These are phyloP conservation scores for Globisporangium yorkense DNA, from an alignment of 352 stramenopile genomes.

Conservation along the genomic window DNA sequence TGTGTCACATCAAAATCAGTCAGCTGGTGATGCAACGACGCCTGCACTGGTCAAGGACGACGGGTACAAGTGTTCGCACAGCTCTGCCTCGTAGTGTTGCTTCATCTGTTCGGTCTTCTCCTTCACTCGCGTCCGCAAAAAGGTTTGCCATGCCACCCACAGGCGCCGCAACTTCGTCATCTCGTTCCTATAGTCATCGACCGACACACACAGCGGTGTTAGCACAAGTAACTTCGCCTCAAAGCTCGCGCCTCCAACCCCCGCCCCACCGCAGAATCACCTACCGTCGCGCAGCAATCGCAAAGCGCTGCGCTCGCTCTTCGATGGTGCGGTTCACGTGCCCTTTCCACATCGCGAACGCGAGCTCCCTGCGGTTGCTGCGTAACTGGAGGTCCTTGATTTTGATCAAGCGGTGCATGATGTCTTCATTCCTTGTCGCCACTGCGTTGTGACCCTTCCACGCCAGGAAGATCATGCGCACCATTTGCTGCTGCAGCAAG, in stretches of 20 bases:
- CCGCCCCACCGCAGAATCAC: not conserved
- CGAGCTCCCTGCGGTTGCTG: conserved; percentile 30
- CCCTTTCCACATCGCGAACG: conserved; percentile 55
- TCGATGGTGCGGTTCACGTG: conserved; percentile 46
- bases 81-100: conserved; percentile 44
- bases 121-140: conserved; percentile 41
- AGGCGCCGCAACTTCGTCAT: conserved; percentile 31
- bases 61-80: conserved; percentile 22
- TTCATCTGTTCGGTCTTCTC: conserved; percentile 52
- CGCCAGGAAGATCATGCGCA: conserved; percentile 70
- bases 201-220: not conserved
- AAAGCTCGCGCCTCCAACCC: not conserved
- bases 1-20: conserved; percentile 6
- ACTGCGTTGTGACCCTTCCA: conserved; percentile 70
- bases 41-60: not conserved
- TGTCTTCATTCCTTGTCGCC: conserved; percentile 32
- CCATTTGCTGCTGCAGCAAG: conserved; percentile 47
- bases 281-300: conserved; percentile 44
- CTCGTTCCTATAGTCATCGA: conserved; percentile 32
- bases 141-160: conserved; percentile 46
- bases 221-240: not conserved
- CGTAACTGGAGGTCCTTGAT: conserved; percentile 65
- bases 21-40: not conserved
- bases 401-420: conserved; percentile 52
- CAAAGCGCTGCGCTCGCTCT: conserved; percentile 54